Evolutionary conservation across 108 stramenopile species (phyloP).

Genomic region (Fistulifera pelliculosa): DNA sequence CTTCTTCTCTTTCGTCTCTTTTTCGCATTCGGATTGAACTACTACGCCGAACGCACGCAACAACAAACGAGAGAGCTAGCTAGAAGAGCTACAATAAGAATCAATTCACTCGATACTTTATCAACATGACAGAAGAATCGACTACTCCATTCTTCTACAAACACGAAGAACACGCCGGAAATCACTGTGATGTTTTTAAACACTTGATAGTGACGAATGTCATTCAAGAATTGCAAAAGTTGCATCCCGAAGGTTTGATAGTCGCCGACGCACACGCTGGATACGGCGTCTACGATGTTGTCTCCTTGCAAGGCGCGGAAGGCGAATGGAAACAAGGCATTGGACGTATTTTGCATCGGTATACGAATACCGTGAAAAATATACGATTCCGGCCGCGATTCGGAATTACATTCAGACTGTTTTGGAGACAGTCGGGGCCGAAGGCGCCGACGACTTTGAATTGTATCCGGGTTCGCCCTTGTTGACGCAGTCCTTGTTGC

Average conservation of each 20-base stretch:
- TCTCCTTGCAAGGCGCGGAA: too few species aligned
- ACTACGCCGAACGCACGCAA: too few species aligned
- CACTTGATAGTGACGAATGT: background rate
- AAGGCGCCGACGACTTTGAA: background rate
- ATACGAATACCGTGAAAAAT: background rate
- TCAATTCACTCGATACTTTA: too few species aligned
- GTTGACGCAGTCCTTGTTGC: background rate
- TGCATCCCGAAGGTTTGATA: slow-evolving; percentile 6
- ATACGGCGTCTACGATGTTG: slow-evolving; percentile 7
- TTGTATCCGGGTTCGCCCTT: slow-evolving; percentile 7
- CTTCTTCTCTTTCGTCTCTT: too few species aligned
- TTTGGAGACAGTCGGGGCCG: background rate
- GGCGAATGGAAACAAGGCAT: slow-evolving; percentile 6
- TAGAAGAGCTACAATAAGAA: too few species aligned
- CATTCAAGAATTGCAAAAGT: slow-evolving; percentile 4
- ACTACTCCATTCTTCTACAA: background rate
- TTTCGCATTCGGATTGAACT: too few species aligned
- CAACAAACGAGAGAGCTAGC: too few species aligned
- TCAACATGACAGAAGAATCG: too few species aligned
- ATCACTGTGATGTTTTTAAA: slow-evolving; percentile 12
- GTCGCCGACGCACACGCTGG: slow-evolving; percentile 11
- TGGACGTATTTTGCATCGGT: background rate
- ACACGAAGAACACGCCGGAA: slow-evolving; percentile 10
- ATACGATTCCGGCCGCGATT: slow-evolving; percentile 3
- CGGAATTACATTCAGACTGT: slow-evolving; percentile 3